Evolutionary conservation across 345 rosid genomes (phyloP), one percentile per base, ranked within the genome.

Genomic region (Hypericum androsaemum): DNA sequence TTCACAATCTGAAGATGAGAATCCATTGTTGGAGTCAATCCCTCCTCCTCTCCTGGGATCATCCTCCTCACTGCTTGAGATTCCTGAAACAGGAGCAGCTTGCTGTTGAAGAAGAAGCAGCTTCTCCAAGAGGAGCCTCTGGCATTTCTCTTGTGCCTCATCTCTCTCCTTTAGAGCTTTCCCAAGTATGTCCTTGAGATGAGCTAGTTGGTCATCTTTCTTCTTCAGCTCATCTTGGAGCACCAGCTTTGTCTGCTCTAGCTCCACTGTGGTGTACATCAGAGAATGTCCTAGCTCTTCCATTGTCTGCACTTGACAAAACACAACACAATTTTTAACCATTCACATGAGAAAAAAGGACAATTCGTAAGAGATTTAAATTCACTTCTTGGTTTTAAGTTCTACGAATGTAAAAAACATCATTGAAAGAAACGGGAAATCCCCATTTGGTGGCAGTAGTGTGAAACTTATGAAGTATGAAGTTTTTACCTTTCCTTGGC

Each of bases 1-100:
- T 44, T 83, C 96, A 50, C 96, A 81, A 53, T 92, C 98, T 2
- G 96, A 85, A 7, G 88, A 80, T 0, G 96, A 85, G 71, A 87
- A 76, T 41, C 87, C 83, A 61, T 87, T 87, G 78, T 72, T 46
- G 50, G 6, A 76, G 66, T 80, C 83, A 38, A 74, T 73, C 60
- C 78, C 75, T 64, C 73, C 77, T 48, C 63, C 74, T 59, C 81
- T 22, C 32, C 4, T 63, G 41, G 82, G 89, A 57, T 88, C 98
- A 44, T 87, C 89, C n/a, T n/a, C n/a, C 62, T 90, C 98, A 51
- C 84, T 74, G 84, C 94, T 78, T 36, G 96, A 90, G 62, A 80
- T 67, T 41, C 95, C 98, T 3, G 98, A 90, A 5, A 69, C 63
- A 3, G 22, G 50, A 42, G 95, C 92, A 70, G 74, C 76, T 40